Evolutionary conservation across 129 eudicot species (phyloP), one percentile per base, ranked within the genome.

Genomic region (Flaveria robusta): DNA sequence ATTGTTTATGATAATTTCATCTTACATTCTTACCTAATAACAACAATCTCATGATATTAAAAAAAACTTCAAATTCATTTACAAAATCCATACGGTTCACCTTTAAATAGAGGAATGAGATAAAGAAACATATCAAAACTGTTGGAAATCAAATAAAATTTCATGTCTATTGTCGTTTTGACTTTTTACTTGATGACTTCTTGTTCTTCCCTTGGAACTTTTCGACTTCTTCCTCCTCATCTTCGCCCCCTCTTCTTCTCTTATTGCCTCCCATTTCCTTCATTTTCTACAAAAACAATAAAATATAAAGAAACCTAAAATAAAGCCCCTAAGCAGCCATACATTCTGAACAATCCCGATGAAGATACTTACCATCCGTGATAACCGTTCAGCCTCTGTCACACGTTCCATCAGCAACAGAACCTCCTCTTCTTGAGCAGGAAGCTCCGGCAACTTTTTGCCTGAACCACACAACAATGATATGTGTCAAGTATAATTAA

Each of bases 381-480:
- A 69, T 15, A 93, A 70, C 66, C 93, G 87, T 75, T 85, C 91
- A 15, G 97, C 97, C 82, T 93, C 98, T 2, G 81, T 14, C 34
- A 93, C 98, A 29, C 90, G 86, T 60, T 93, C 96, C 72, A 84
- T 58, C 9, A 87, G 71, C 16, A 82, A 71, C 69, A 90, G 70
- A 56, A 87, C 98, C 77, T 93, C 97, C 72, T 91, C 93, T 63
- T 88, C 88, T 72, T 85, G 81, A 3, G 97, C 89, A 59, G 87
- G 76, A 77, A 72, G 85, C 77, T 85, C 79, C 0, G 94, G 95
- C 67, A 93, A 66, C 87, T 90, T 86, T 76, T 88, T 90, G 26
- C 90, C 98, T 92, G 86, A 68, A 83, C 27, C 64, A 55, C 13
- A 74, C 37, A 72, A 4, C 20, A 6, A 16, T 47, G 37, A 23